phyloP scores from a whole-genome alignment of 495 filamentous ascomycete genomes.

The Trypethelium eluteriae region DNA sequence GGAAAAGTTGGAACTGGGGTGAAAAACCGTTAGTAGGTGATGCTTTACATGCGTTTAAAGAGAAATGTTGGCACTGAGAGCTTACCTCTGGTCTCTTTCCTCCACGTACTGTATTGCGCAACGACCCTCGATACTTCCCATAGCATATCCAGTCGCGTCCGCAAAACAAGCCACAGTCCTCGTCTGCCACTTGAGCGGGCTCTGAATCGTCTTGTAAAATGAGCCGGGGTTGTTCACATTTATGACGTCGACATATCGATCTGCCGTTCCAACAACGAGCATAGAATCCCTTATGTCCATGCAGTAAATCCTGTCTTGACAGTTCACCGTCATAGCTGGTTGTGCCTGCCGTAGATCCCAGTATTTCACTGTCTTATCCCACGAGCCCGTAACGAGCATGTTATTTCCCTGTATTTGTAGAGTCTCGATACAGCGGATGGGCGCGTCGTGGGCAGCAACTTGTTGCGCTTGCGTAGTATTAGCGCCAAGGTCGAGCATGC shows the following conservation, averaged over 20 bases:
- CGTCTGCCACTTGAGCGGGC: slow-evolving; percentile 83
- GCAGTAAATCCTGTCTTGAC: slow-evolving; percentile 76
- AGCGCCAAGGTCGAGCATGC: slow-evolving; percentile 64
- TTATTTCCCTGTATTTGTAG: slow-evolving; percentile 51
- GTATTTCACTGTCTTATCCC: slow-evolving; percentile 94
- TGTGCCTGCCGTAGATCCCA: slow-evolving; percentile 73
- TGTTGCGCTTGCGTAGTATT: slow-evolving; percentile 48
- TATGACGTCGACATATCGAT: slow-evolving; percentile 80
- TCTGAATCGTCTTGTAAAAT: slow-evolving; percentile 76
- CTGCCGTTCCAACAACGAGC: slow-evolving; percentile 76
- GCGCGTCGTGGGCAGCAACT: slow-evolving; percentile 70
- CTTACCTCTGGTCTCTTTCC: slow-evolving; percentile 68
- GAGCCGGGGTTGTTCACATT: slow-evolving; percentile 69
- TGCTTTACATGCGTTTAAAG: too few relatives aligned
- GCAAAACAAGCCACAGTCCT: slow-evolving; percentile 75
- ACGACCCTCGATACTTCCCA: slow-evolving; percentile 82
- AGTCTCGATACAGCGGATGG: slow-evolving; percentile 72
- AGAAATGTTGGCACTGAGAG: slow-evolving; percentile 8
- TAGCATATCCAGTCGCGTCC: slow-evolving; percentile 75
- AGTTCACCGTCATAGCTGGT: slow-evolving; percentile 57
- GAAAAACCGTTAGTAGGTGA: background rate
- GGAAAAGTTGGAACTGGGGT: slow-evolving; percentile 64
- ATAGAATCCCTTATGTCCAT: slow-evolving; percentile 76
- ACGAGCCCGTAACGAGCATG: slow-evolving; percentile 80
- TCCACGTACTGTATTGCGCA: slow-evolving; percentile 85